Evolutionary conservation across 208 protist species (phyloP).

Genomic region (Jaenimonas drosophilae): DNA sequence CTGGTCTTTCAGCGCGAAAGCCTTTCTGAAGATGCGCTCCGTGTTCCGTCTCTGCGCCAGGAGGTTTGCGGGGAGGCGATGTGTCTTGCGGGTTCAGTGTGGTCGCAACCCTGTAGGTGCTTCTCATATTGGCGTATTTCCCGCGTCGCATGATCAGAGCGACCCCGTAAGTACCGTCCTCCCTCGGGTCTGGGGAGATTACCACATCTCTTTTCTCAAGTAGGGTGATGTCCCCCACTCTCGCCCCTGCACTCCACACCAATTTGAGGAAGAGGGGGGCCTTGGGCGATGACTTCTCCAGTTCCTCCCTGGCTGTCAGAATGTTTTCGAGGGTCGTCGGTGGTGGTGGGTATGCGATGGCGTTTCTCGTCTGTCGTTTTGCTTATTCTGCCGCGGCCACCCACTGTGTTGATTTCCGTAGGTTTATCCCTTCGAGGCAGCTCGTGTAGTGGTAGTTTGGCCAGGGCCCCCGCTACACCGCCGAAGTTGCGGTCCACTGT

Average conservation of each 20-base stretch:
- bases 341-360: background rate
- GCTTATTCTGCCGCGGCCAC: background rate
- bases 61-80: background rate
- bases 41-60: background rate
- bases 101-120: background rate
- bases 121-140: background rate
- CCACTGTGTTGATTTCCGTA: background rate
- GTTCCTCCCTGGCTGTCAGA: background rate
- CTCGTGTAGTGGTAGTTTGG: background rate
- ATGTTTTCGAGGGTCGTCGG: background rate
- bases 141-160: background rate
- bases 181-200: too few species aligned
- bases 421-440: background rate
- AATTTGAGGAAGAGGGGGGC: background rate
- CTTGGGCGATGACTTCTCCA: background rate
- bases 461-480: background rate
- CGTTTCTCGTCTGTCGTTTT: background rate
- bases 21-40: background rate
- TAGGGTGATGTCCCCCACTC: background rate
- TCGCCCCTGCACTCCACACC: background rate
- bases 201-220: background rate
- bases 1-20: background rate
- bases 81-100: background rate
- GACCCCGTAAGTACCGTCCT: background rate
- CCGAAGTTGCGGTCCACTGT: background rate